A percentile compares a stretch with the other conserved stretches of the same genome.
Evolutionary conservation across 768 basidiomycete species (phyloP).

Genomic region (Psilocybe subaeruginosa): DNA sequence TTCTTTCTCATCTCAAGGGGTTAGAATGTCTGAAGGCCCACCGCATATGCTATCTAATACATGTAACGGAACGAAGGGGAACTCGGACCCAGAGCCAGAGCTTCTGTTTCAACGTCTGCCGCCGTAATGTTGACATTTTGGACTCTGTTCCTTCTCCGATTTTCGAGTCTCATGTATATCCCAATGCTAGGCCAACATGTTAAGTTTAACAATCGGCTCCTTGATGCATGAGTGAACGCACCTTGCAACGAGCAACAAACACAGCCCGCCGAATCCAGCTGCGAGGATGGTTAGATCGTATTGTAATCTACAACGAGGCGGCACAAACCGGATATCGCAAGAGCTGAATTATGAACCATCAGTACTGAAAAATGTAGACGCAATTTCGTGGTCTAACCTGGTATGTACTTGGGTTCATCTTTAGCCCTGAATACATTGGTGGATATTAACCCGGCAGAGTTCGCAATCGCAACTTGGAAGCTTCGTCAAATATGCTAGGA

Average conservation of each 20-base stretch:
- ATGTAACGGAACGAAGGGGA: conserved; percentile 50
- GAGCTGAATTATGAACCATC: conserved; percentile 26
- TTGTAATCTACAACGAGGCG: neutral
- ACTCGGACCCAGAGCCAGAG: conserved; percentile 42
- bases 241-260: conserved; percentile 43
- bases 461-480: conserved; percentile 46
- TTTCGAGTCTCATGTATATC: conserved; percentile 53
- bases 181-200: conserved; percentile 33
- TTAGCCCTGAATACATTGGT: conserved; percentile 54
- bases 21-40: neutral
- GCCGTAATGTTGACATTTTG: conserved; percentile 45
- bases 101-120: conserved; percentile 47
- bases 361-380: neutral
- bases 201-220: conserved; percentile 5
- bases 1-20: neutral
- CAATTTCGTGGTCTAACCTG: conserved; percentile 28
- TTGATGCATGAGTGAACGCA: conserved; percentile 19
- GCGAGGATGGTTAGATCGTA: conserved; percentile 4
- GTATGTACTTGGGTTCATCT: conserved; percentile 53
- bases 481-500: neutral
- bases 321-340: conserved; percentile 44
- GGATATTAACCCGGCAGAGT: conserved; percentile 51
- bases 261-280: conserved; percentile 52
- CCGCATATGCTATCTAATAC: conserved; percentile 33
- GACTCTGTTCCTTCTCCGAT: conserved; percentile 42